phyloP scores from a whole-genome alignment of 2,329 filamentous ascomycete genomes.

The Colletotrichum aenigma region DNA sequence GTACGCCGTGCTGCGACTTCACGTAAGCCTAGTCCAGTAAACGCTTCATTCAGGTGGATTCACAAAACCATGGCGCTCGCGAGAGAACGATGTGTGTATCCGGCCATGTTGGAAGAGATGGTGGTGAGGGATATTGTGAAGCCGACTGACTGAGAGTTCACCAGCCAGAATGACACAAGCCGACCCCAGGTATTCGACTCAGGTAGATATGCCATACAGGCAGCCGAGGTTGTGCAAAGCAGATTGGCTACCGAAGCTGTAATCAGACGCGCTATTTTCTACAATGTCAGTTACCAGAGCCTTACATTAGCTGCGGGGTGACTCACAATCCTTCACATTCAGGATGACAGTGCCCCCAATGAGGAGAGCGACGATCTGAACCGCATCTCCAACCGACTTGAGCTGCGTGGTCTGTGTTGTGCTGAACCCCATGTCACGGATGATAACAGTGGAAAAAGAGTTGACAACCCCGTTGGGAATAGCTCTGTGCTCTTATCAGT shows the following conservation, averaged over 20 bases:
- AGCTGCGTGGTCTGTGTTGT: neutral
- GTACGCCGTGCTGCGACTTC: neutral
- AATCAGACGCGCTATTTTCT: neutral
- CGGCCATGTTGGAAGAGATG: neutral
- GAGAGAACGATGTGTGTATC: neutral
- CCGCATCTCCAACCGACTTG: neutral
- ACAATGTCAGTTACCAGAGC: neutral
- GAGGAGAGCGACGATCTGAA: neutral
- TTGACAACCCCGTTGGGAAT: neutral
- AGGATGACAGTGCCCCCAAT: neutral
- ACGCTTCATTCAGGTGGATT: fast-evolving
- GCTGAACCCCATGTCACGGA: neutral
- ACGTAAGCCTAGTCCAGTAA: fast-evolving
- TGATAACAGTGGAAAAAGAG: neutral
- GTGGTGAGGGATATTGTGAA: neutral
- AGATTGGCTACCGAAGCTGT: neutral
- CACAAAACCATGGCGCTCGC: neutral
- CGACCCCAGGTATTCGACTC: neutral
- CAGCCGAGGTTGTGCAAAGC: neutral
- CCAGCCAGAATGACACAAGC: neutral
- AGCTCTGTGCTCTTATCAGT: neutral
- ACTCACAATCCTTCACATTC: neutral
- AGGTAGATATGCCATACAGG: neutral
- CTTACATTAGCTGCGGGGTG: fast-evolving
- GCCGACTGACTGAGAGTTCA: neutral